phyloP scores from a whole-genome alignment of 768 basidiomycete species.

The Mycena rosella region DNA sequence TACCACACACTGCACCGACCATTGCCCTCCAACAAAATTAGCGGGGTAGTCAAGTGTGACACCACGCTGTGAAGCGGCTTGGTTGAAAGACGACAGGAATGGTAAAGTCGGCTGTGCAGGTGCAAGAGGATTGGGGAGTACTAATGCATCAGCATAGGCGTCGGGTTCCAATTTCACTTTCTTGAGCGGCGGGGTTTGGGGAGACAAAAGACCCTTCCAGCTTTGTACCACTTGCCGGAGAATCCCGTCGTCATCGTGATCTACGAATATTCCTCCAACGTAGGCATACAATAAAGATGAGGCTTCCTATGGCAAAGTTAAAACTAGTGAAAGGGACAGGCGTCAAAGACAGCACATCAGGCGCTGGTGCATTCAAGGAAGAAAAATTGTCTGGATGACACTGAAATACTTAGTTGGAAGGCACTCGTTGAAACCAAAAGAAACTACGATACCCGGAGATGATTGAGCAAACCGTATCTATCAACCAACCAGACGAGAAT shows the following conservation, averaged over 20 bases:
- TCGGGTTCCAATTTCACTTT: slow-evolving; percentile 1
- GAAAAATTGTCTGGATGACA: slow-evolving; percentile 1
- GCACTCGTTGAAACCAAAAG: neutral
- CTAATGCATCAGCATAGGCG: too few relatives aligned
- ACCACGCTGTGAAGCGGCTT: slow-evolving; percentile 1
- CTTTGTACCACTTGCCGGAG: slow-evolving; percentile 63
- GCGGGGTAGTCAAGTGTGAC: neutral
- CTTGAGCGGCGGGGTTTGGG: neutral
- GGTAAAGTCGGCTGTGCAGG: neutral
- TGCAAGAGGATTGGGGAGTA: neutral
- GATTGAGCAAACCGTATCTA: slow-evolving; percentile 3
- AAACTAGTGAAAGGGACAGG: slow-evolving; percentile 14
- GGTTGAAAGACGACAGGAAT: neutral
- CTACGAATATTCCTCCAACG: slow-evolving; percentile 72
- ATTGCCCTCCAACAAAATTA: too few relatives aligned
- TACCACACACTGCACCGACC: too few relatives aligned
- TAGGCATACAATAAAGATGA: slow-evolving; percentile 73
- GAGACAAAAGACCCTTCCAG: slow-evolving; percentile 30
- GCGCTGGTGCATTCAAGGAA: neutral
- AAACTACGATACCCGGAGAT: slow-evolving; percentile 8
- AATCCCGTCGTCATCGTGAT: slow-evolving; percentile 59
- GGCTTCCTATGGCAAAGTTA: slow-evolving; percentile 58
- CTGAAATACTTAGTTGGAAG: neutral
- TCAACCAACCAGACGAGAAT: neutral
- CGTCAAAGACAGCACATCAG: neutral